Evolutionary conservation across 495 filamentous ascomycete species (phyloP).

Genomic region (Filosporella fistucella): DNA sequence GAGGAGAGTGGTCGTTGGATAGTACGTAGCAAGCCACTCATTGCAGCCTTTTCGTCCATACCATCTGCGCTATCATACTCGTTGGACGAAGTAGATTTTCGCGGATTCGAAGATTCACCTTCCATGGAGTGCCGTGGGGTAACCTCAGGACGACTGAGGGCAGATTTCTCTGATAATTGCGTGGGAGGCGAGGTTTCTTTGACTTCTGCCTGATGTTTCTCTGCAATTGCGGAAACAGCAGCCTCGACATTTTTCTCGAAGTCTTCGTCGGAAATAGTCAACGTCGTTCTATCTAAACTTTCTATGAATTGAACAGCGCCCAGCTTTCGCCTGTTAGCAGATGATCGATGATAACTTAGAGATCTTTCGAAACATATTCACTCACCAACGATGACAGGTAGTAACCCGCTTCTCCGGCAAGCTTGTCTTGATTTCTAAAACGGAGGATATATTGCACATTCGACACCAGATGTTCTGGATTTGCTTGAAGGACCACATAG

Average conservation of each 20-base stretch:
- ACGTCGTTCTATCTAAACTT: constrained; percentile 84
- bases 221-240: constrained; percentile 92
- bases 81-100: constrained; percentile 31
- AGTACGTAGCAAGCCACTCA: constrained; percentile 80
- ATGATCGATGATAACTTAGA: constrained; percentile 9
- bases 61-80: constrained; percentile 49
- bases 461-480: constrained; percentile 90
- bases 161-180: constrained; percentile 57
- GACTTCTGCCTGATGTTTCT: constrained; percentile 60
- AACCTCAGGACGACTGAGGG: constrained; percentile 46
- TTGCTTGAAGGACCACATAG: constrained; percentile 90
- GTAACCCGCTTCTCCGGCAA: constrained; percentile 94
- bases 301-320: constrained; percentile 97
- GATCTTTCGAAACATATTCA: no score
- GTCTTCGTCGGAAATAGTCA: constrained; percentile 91
- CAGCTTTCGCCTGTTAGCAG: constrained; percentile 49
- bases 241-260: constrained; percentile 95
- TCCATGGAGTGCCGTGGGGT: constrained; percentile 52
- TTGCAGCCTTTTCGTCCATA: constrained; percentile 67
- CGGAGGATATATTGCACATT: constrained; percentile 98
- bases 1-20: constrained; percentile 90
- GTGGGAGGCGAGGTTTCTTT: constrained; percentile 30
- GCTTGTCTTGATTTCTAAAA: constrained; percentile 95
- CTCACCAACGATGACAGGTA: constrained; percentile 92
- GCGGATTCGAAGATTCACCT: constrained; percentile 44